A percentile compares a stretch with the other conserved stretches of the same genome.
phyloP scores from a whole-genome alignment of 805 yeast genomes.

The Debaryomyces tyrocola region DNA sequence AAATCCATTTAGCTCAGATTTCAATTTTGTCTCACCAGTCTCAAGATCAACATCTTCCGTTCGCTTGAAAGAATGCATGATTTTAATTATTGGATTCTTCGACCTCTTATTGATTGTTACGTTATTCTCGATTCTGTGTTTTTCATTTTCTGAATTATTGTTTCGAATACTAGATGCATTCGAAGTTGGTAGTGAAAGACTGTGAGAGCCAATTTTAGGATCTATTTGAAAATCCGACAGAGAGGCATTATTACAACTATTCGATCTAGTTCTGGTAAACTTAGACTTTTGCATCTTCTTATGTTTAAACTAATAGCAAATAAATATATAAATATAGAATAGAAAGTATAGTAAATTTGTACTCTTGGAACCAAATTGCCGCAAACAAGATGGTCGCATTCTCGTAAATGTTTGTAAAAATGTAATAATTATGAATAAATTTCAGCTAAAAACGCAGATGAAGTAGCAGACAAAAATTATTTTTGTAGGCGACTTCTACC shows the following conservation, averaged over 20 bases:
- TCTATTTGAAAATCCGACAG: not conserved
- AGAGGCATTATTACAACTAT: not conserved
- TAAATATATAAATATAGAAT: no score
- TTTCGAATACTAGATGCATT: not conserved
- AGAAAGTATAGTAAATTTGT: not conserved
- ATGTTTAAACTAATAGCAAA: not conserved
- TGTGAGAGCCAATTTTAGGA: not conserved
- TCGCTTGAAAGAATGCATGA: constrained; percentile 8
- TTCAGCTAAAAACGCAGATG: not conserved
- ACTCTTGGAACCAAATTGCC: not conserved
- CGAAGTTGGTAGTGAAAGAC: not conserved
- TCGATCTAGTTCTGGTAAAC: not conserved
- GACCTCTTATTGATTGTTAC: not conserved
- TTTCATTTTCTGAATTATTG: not conserved
- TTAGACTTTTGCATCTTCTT: not conserved
- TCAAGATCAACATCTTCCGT: constrained; percentile 1
- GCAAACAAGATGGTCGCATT: not conserved
- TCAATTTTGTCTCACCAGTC: constrained; percentile 3
- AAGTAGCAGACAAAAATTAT: not conserved
- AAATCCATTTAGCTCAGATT: constrained; percentile 5
- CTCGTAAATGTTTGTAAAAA: no score
- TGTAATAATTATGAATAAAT: not conserved
- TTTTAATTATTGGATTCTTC: constrained; percentile 1
- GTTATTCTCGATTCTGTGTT: not conserved
- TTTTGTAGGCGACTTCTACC: constrained; percentile 50